A percentile compares a stretch with the other conserved stretches of the same genome.
phyloP scores from a whole-genome alignment of 768 basidiomycete species.

The Porpolomopsis calyptriformis region DNA sequence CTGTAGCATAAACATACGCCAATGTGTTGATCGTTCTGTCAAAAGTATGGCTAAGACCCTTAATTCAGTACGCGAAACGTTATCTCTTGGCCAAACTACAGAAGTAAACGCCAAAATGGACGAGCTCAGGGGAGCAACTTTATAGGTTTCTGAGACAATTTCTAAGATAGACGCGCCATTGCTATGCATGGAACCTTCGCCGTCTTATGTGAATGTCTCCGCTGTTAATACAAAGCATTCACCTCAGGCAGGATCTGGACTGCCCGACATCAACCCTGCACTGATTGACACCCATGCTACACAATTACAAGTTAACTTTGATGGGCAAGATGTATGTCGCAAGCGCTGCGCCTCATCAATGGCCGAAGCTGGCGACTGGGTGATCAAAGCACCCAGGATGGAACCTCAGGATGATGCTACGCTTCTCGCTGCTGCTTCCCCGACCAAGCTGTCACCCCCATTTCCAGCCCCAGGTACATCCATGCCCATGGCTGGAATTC shows the following conservation, averaged over 20 bases:
- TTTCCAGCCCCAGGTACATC: slow-evolving; percentile 2
- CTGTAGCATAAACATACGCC: no score
- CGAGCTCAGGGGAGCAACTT: slow-evolving; percentile 44
- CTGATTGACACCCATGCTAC: slow-evolving; percentile 9
- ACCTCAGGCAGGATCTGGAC: not conserved
- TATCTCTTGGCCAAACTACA: slow-evolving; percentile 36
- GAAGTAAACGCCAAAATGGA: slow-evolving; percentile 41
- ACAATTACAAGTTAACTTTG: slow-evolving; percentile 16
- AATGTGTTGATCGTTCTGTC: no score
- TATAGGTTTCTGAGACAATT: slow-evolving; percentile 45
- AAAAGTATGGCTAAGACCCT: slow-evolving; percentile 54
- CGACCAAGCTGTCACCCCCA: no score
- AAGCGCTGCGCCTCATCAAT: slow-evolving; percentile 32
- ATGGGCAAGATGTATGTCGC: slow-evolving; percentile 28
- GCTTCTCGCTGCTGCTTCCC: slow-evolving; percentile 19
- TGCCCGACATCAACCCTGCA: not conserved
- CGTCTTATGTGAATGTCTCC: not conserved
- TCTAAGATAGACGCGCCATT: slow-evolving; percentile 20
- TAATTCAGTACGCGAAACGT: slow-evolving; percentile 43
- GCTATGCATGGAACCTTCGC: not conserved
- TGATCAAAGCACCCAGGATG: slow-evolving; percentile 35
- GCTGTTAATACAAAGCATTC: not conserved
- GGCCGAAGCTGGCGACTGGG: slow-evolving; percentile 28
- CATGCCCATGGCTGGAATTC: not conserved
- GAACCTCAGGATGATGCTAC: slow-evolving; percentile 37